A percentile compares a stretch with the other conserved stretches of the same genome.
Conservation (phyloP, 768 basidiomycete species). For the Melanogaster broomeanus region DNA sequence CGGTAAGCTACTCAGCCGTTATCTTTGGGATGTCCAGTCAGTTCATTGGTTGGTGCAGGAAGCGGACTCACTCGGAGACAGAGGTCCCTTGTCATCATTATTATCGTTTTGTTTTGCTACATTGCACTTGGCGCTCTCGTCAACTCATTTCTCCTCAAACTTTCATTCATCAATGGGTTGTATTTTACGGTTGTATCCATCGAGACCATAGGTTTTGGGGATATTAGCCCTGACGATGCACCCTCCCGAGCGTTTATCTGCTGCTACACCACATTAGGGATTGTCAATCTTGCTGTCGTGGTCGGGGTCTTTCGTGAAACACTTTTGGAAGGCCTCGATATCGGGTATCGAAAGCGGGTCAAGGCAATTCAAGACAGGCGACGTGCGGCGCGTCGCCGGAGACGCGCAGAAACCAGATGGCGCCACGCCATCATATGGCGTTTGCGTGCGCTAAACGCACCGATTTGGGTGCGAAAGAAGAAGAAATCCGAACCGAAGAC, state of each 20-base stretch:
- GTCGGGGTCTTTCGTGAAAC: conserved; percentile 69
- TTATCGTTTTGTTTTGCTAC: conserved; percentile 73
- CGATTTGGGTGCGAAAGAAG: conserved; percentile 54
- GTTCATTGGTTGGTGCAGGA: conserved; percentile 40
- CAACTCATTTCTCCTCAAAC: conserved; percentile 48
- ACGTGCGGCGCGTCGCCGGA: conserved; percentile 41
- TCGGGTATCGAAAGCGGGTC: conserved; percentile 61
- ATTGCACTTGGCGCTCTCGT: conserved; percentile 71
- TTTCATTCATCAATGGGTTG: conserved; percentile 71
- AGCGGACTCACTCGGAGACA: conserved; percentile 83
- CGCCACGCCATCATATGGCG: conserved; percentile 63
- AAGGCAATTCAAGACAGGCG: conserved; percentile 47
- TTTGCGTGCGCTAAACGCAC: conserved; percentile 48
- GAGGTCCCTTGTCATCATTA: conserved; percentile 74
- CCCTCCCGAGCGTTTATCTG: conserved; percentile 60
- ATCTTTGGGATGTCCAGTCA: not conserved
- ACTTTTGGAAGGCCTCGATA: conserved; percentile 70
- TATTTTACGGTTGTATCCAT: conserved; percentile 78
- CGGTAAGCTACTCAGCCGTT: conserved; percentile 41
- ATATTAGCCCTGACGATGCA: conserved; percentile 56
- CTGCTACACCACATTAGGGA: conserved; percentile 58
- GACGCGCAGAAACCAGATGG: conserved; percentile 56
- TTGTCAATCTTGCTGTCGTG: conserved; percentile 64
- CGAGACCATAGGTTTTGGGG: conserved; percentile 78
- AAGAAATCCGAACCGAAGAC: conserved; percentile 3